phyloP scores from a whole-genome alignment of 495 filamentous ascomycete genomes.

The Xylaria bambusicola region DNA sequence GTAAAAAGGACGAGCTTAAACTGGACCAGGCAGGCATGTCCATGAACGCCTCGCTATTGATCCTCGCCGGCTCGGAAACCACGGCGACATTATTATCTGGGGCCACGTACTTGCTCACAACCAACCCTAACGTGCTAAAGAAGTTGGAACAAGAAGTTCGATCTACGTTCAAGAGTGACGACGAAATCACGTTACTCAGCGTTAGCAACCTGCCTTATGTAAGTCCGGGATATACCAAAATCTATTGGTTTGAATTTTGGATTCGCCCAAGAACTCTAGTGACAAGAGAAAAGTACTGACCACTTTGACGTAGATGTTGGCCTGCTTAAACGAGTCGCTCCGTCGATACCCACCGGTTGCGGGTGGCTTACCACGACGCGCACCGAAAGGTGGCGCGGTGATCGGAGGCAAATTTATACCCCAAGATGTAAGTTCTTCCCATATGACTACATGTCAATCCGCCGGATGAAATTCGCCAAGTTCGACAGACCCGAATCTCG shows the following conservation, averaged over 20 bases:
- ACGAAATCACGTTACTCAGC: conserved; percentile 53
- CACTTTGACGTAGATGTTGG: conserved; percentile 39
- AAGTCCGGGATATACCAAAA: too few species aligned
- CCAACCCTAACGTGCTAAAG: conserved; percentile 42
- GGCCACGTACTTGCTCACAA: conserved; percentile 53
- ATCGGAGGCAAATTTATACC: conserved; percentile 52
- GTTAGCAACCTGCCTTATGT: conserved; percentile 51
- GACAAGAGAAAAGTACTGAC: neutral
- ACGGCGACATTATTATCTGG: conserved; percentile 59
- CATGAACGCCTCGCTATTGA: conserved; percentile 42
- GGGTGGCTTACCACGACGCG: conserved; percentile 43
- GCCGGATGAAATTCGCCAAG: too few species aligned
- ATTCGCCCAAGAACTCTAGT: neutral
- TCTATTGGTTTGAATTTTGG: too few species aligned
- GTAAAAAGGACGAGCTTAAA: conserved; percentile 43
- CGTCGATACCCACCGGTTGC: conserved; percentile 61
- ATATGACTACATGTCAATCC: too few species aligned
- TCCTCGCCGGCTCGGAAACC: conserved; percentile 61
- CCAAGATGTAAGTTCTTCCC: conserved; percentile 26
- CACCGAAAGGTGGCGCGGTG: conserved; percentile 45
- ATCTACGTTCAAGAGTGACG: conserved; percentile 46
- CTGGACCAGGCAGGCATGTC: conserved; percentile 23
- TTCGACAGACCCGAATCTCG: too few species aligned
- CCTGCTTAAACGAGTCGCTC: conserved; percentile 58
- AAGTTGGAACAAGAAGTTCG: conserved; percentile 55